Base-by-base conservation (phyloP, 345 rosid genomes). In the Corchorus olitorius region DNA sequence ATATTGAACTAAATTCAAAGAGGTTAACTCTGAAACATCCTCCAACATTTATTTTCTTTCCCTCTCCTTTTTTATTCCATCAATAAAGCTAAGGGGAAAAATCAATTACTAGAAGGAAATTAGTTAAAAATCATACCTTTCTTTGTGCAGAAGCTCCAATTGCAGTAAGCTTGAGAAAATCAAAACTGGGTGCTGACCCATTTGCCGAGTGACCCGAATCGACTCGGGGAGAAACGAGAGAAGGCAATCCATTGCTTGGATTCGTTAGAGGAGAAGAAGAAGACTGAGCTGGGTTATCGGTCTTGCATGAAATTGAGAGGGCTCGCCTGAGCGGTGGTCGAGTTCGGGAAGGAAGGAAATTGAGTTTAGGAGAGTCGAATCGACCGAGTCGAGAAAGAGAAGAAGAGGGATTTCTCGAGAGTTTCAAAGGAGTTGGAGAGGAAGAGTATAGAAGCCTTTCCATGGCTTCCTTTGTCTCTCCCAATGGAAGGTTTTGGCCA, bases 401-500 rank as follows among this genome's bases (percentile, higher is more conserved):
- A 41, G 86, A 83, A 49, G 79, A 78, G 59, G 83, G 63, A 76
- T 74, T 86, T 17, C 55, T 79, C 35, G 67, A 69, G 63, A 77
- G 41, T 81, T 84, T 87, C 77, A 81, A 75, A 74, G 87, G 81
- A 7, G 84, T 76, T 2, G 94, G 76, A n/a, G 88, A 80, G 55
- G 94, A 88, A 39, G 91, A 84, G 83, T 88, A 90, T 0, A 93
- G 89, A 85, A 96, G 94, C 96, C 96, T 88, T 76, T 93, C 99
- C 99, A 95, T 95, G 87, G 90, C 88, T 80, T 81, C 84, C 73
- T 54, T 75, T 69, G 11, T 71, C 75, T 76, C 39, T 64, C 3
- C 56, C 63, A 46, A 71, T 74, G 61, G 50, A 41, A 75, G 14
- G 46, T 58, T 74, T 39, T 34, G 54, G 69, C 64, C 8, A 49